These are phyloP conservation scores for Termitomyces sp. DNA, from an alignment of 768 basidiomycete genomes.

Conservation along the genomic window DNA sequence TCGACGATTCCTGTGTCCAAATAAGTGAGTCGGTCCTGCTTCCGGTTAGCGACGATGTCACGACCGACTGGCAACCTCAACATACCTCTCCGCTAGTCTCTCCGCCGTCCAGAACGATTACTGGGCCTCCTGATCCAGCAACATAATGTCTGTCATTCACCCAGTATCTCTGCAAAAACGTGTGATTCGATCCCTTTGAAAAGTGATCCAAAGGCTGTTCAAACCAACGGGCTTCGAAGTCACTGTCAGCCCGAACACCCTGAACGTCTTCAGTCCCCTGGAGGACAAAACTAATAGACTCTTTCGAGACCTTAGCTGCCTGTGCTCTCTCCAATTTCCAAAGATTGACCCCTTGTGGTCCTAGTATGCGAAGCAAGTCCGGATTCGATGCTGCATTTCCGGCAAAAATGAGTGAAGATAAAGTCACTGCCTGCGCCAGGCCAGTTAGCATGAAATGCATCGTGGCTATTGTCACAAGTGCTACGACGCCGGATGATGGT, in stretches of 20 bases:
- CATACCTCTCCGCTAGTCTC: slow-evolving; percentile 83
- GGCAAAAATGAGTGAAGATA: slow-evolving; percentile 4
- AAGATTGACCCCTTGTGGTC: slow-evolving; percentile 64
- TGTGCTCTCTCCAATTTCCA: slow-evolving; percentile 48
- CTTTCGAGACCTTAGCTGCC: slow-evolving; percentile 17
- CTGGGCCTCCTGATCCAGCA: slow-evolving; percentile 69
- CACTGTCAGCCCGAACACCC: slow-evolving; percentile 17
- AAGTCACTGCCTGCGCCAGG: slow-evolving; percentile 7
- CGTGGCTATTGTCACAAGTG: slow-evolving; percentile 3
- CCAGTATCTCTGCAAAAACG: slow-evolving; percentile 92
- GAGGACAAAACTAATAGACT: slow-evolving; percentile 15
- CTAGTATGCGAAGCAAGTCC: slow-evolving; percentile 28
- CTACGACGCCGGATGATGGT: not conserved
- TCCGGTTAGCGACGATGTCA: not conserved
- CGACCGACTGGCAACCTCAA: not conserved
- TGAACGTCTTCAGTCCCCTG: slow-evolving; percentile 17
- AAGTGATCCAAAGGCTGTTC: slow-evolving; percentile 87
- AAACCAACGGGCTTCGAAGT: slow-evolving; percentile 69
- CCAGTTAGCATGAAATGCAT: slow-evolving; percentile 6
- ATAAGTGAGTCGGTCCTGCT: slow-evolving; percentile 52
- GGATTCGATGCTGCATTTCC: slow-evolving; percentile 12
- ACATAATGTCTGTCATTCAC: slow-evolving; percentile 80
- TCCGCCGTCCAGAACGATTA: slow-evolving; percentile 90
- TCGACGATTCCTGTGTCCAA: slow-evolving; percentile 83
- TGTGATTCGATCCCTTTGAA: slow-evolving; percentile 47